These are phyloP conservation scores for Aristolochia californica DNA, from an alignment of 164 flowering plant species.

Conservation along the genomic window DNA sequence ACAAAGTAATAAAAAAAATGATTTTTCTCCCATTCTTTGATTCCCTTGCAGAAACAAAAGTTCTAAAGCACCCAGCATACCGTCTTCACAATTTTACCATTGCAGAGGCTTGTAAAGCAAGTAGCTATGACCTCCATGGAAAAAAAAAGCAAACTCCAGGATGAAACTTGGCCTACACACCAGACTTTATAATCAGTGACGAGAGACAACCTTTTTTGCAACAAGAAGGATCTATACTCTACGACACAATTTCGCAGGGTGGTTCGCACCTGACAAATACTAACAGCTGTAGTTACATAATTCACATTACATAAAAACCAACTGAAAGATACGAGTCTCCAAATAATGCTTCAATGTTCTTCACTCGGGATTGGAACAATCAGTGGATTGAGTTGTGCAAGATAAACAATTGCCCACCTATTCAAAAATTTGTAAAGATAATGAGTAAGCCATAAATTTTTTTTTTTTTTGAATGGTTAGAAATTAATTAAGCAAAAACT, in stretches of 20 bases:
- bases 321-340: too few species aligned
- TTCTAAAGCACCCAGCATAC: too few species aligned
- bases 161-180: not conserved
- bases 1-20: too few species aligned
- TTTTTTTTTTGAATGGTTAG: not conserved
- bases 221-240: not conserved
- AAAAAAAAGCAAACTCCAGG: too few species aligned
- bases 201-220: not conserved
- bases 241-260: not conserved
- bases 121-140: too few species aligned
- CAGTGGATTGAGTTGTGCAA: conserved; percentile 47
- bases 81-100: too few species aligned
- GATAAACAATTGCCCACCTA: conserved; percentile 56
- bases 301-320: too few species aligned
- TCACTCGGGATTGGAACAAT: conserved; percentile 44
- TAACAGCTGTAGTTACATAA: not conserved
- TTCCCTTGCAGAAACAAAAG: too few species aligned
- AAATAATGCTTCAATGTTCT: conserved; percentile 24
- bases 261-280: not conserved
- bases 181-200: not conserved
- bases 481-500: not conserved
- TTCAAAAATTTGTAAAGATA: not conserved
- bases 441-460: not conserved
- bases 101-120: too few species aligned
- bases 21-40: too few species aligned